Base-by-base conservation (phyloP, 345 rosid genomes). In the Hevea brasiliensis region DNA sequence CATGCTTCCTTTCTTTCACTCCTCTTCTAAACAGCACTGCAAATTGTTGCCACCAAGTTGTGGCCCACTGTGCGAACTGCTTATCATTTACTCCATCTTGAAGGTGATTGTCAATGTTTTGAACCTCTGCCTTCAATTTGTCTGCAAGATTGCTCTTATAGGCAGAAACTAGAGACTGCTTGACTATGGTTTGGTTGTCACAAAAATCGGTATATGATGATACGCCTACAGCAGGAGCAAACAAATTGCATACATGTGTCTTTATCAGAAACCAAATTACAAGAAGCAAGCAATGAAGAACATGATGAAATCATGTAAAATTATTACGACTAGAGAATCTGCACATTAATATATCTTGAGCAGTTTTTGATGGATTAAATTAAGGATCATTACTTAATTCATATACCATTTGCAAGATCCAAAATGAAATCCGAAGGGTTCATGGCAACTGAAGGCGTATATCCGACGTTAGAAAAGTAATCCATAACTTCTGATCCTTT, bases 31-130 rank as follows among this genome's bases (percentile, higher is more conserved):
- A 57, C 78, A 89, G 67, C 37, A 79, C 74, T 2, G 67, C 65
- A 41, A 86, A 84, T 65, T 89, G 87, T 72, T 89, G 88, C 87
- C 86, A 83, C 91, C 94, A 89, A 13, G 83, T 83, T 3, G 88
- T 84, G 5, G 83, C 55, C 88, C 91, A 84, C 11, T 67, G 42
- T 0, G 54, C 72, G 4, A 65, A 37, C 23, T 79, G 51, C 72
- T 77, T 72, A 26, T 78, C 78, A 72, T 65, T 65, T 57, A 53
- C 24, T 26, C 73, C 37, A 24, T 77, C 79, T 58, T 51, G 72
- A 27, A 10, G 7, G 3, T 45, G 54, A 50, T 50, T 74, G n/a
- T 75, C 75, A 23, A 42, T 74, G 50, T 44, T 80, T 55, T 79
- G 63, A 45, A 85, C 32, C 60, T 87, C 81, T 68, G 69, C 69